phyloP scores from a whole-genome alignment of 2,329 filamentous ascomycete species.

The Dothistroma pini region DNA sequence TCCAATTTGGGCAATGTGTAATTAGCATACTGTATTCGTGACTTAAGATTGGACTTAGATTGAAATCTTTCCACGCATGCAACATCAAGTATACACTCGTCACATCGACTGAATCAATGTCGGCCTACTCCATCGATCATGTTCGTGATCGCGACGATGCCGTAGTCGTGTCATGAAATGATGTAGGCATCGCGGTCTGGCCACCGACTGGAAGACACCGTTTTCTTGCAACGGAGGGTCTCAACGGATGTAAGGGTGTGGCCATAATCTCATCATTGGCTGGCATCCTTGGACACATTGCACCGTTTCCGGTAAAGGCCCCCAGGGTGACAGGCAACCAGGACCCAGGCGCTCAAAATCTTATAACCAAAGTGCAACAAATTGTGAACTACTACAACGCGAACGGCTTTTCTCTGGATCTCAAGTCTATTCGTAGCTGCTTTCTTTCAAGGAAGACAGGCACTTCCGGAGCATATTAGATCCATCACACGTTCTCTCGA shows the following conservation, averaged over 20 bases:
- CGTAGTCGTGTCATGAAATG: too few species aligned
- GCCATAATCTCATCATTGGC: neutral
- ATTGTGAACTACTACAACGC: neutral
- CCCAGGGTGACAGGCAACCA: neutral
- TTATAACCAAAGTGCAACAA: neutral
- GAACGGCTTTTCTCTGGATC: neutral
- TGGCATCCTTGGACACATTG: neutral
- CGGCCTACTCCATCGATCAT: too few species aligned
- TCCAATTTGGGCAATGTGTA: too few species aligned
- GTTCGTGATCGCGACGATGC: too few species aligned
- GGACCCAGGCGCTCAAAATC: neutral
- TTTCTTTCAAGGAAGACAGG: neutral
- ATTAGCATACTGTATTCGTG: too few species aligned
- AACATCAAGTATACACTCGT: too few species aligned
- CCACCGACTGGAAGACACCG: neutral
- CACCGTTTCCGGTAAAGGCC: neutral
- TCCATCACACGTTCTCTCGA: neutral
- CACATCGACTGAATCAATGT: too few species aligned
- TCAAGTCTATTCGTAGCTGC: neutral
- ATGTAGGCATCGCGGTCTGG: neutral
- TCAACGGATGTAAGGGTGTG: neutral
- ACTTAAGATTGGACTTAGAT: too few species aligned
- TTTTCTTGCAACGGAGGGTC: neutral
- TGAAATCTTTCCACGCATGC: too few species aligned
- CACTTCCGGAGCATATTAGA: neutral